Evolutionary conservation across 257 asterid species (phyloP), one percentile per base, ranked within the genome.

Genomic region (Solanum neorickii): DNA sequence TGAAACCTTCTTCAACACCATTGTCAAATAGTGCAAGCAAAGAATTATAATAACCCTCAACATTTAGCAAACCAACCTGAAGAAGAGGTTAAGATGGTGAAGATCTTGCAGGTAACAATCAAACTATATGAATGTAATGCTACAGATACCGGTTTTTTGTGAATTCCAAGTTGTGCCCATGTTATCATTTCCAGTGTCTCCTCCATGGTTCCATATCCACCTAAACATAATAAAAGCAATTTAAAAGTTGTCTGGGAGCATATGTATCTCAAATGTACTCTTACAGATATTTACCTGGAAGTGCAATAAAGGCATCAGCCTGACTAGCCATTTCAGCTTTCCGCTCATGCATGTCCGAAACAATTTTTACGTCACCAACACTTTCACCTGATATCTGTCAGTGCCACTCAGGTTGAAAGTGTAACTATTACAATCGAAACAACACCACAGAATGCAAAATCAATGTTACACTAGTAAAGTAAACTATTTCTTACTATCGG

Each of bases 141-240:
- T 72, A 29, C 16, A 80, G 27, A 80, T 86, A 96, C 99, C 89
- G 99, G 96, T 87, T 97, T 97, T 85, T 91, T 94, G 87, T 97
- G 99, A 92, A 97, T 95, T 86, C 99, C 99, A 27, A 97, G 98
- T 87, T 97, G 98, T 76, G 98, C 96, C 99, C 99, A 97, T 78
- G 99, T 97, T 87, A 97, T 97, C 99, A 97, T 96, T 91, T 97
- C 99, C 90, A 97, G 76, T 25, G 92, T 83, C 92, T 97, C 99
- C 89, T 97, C 99, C 99, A 97, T 93, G 33, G 99, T 97, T 69
- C 99, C 99, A 89, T 95, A 97, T 85, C 99, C 99, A 83, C 99
- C 99, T 97, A 90, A 82, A 73, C 66, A 69, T 37, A 74, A 44
- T 77, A 73, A 90, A 12, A 80, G 70, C 90, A 89, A 86, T 73